Conservation (phyloP, 371 early-diverging fungal species). For the Dinochytrium kinnereticum region DNA sequence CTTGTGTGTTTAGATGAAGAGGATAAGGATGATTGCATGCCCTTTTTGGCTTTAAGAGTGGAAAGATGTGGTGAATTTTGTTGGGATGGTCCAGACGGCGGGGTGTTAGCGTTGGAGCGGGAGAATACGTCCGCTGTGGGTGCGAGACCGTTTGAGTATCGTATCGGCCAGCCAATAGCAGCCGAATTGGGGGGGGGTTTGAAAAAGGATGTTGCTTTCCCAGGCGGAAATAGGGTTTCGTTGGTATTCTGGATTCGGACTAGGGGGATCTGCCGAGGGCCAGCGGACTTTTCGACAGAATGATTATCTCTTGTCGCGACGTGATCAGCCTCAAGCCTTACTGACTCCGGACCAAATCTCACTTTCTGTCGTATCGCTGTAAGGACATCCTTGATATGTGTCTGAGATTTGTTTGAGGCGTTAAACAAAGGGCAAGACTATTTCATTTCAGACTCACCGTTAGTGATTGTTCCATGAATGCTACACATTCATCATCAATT, state of each 20-base stretch:
- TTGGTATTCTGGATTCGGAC: not conserved
- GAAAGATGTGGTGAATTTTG: not conserved
- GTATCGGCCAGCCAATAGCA: not conserved
- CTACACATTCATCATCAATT: conserved; percentile 24
- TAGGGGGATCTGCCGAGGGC: not conserved
- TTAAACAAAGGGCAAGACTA: not conserved
- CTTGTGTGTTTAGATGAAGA: no score
- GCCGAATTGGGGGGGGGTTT: not conserved
- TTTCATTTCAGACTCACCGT: conserved; percentile 5
- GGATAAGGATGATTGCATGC: not conserved
- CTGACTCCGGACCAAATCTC: not conserved
- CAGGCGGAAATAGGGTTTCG: not conserved
- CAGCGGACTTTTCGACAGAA: not conserved
- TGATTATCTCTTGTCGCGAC: not conserved
- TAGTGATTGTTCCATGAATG: conserved; percentile 36
- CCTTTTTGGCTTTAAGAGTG: conserved; percentile 6
- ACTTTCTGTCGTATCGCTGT: conserved; percentile 25
- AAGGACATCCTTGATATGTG: conserved; percentile 31
- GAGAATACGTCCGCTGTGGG: not conserved
- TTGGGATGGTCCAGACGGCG: not conserved
- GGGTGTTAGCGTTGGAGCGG: not conserved
- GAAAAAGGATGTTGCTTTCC: not conserved
- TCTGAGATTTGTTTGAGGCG: conserved; percentile 7
- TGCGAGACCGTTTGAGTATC: not conserved
- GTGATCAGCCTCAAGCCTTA: not conserved